Conservation (phyloP, 257 asterid species). For the Salvia rosmarinus region DNA sequence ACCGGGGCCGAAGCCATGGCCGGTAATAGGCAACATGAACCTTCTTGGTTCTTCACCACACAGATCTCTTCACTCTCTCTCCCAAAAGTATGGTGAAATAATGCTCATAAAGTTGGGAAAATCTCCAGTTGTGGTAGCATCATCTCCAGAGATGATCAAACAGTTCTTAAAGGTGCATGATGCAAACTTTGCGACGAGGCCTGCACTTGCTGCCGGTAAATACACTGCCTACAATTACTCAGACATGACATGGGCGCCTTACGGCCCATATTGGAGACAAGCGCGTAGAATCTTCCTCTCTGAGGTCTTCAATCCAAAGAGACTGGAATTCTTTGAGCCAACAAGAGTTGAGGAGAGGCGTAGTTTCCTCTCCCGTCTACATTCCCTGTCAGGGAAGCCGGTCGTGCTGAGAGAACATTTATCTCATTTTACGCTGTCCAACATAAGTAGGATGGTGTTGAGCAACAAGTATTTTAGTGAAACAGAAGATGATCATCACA, state of each 20-base stretch:
- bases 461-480: slow-evolving; percentile 33
- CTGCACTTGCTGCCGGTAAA: slow-evolving; percentile 44
- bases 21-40: slow-evolving; percentile 29
- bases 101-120: slow-evolving; percentile 50
- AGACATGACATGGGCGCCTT: slow-evolving; percentile 42
- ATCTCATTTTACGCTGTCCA: slow-evolving; percentile 20
- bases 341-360: slow-evolving; percentile 38
- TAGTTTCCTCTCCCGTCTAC: slow-evolving; percentile 32
- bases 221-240: slow-evolving; percentile 36
- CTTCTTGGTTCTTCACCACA: slow-evolving; percentile 49
- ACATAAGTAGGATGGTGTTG: slow-evolving; percentile 39
- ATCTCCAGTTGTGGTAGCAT: slow-evolving; percentile 42
- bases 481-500: neutral
- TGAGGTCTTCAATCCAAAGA: slow-evolving; percentile 33
- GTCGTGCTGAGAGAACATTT: slow-evolving; percentile 36
- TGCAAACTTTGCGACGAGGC: slow-evolving; percentile 42
- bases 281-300: slow-evolving; percentile 33
- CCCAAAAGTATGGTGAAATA: slow-evolving; percentile 47
- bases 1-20: slow-evolving; percentile 35
- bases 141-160: slow-evolving; percentile 55
- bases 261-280: slow-evolving; percentile 48
- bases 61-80: slow-evolving; percentile 36
- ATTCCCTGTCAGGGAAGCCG: slow-evolving; percentile 36
- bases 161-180: slow-evolving; percentile 45
- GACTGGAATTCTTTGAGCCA: slow-evolving; percentile 33